phyloP scores from a whole-genome alignment of 805 yeast genomes.

The Priceomyces medius region DNA sequence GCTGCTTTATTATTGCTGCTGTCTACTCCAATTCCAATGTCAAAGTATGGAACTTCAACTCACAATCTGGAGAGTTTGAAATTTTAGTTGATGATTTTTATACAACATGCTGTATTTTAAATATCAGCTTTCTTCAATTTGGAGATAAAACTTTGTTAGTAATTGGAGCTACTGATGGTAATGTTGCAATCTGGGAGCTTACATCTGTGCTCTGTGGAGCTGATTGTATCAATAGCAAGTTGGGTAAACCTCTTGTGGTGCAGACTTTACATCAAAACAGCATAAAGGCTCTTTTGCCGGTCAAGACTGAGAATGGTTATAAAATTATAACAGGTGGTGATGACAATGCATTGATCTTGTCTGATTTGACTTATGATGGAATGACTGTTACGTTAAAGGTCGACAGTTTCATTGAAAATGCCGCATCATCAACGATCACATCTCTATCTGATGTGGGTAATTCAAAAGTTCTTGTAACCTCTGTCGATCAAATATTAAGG shows the following conservation, averaged over 20 bases:
- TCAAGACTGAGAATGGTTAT: constrained; percentile 15
- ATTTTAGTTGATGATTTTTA: constrained; percentile 52
- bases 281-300: constrained; percentile 57
- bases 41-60: constrained; percentile 58
- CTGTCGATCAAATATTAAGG: constrained; percentile 81
- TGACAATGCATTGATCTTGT: constrained; percentile 64
- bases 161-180: constrained; percentile 83
- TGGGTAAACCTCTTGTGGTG: constrained; percentile 32
- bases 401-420: constrained; percentile 43
- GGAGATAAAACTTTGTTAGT: constrained; percentile 37
- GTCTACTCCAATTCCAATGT: constrained; percentile 86
- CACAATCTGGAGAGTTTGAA: constrained; percentile 35
- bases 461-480: constrained; percentile 51
- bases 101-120: constrained; percentile 74
- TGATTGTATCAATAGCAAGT: constrained; percentile 5
- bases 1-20: constrained; percentile 58
- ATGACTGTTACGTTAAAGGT: constrained; percentile 22
- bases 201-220: constrained; percentile 16
- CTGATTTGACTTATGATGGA: constrained; percentile 15
- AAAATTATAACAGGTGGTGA: constrained; percentile 82
- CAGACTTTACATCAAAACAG: constrained; percentile 82
- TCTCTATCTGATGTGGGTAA: constrained; percentile 44
- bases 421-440: constrained; percentile 88
- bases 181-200: constrained; percentile 60
- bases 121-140: constrained; percentile 46